Evolutionary conservation across 129 eudicot species (phyloP).

Genomic region (Artemisia argyi): DNA sequence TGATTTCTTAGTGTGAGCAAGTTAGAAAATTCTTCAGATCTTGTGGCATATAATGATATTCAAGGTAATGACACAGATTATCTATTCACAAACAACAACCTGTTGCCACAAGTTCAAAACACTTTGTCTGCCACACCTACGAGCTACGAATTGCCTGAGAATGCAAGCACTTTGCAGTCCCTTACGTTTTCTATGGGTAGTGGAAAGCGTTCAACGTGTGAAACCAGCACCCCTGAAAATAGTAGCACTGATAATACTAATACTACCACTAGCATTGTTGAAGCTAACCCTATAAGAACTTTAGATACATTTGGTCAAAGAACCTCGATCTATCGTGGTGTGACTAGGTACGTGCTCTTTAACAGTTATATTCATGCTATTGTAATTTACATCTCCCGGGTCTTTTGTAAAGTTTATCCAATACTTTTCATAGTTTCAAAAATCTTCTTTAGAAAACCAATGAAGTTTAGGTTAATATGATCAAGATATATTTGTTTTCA

Average conservation of each 20-base stretch:
- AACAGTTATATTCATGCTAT: neutral
- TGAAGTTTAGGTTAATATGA: neutral
- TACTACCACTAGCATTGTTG: conserved; percentile 55
- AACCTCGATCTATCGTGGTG: conserved; percentile 97
- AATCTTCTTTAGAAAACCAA: neutral
- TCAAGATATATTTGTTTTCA: neutral
- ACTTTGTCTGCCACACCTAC: conserved; percentile 39
- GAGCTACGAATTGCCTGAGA: conserved; percentile 63
- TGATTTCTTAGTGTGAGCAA: conserved; percentile 87
- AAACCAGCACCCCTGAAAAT: conserved; percentile 52
- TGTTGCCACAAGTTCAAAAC: conserved; percentile 54
- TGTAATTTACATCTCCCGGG: neutral
- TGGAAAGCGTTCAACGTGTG: conserved; percentile 77
- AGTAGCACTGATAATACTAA: conserved; percentile 34
- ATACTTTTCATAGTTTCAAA: neutral
- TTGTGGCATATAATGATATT: conserved; percentile 60
- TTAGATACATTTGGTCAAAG: conserved; percentile 97
- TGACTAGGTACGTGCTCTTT: conserved; percentile 57
- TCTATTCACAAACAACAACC: conserved; percentile 46
- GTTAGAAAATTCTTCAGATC: conserved; percentile 72
- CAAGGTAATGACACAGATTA: conserved; percentile 64
- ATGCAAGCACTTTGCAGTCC: conserved; percentile 73
- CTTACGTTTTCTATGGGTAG: conserved; percentile 94
- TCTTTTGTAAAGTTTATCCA: neutral
- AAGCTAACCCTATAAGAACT: conserved; percentile 84